Base-by-base conservation (phyloP, 2,329 filamentous ascomycete genomes). In the Hypoxylon sp. region DNA sequence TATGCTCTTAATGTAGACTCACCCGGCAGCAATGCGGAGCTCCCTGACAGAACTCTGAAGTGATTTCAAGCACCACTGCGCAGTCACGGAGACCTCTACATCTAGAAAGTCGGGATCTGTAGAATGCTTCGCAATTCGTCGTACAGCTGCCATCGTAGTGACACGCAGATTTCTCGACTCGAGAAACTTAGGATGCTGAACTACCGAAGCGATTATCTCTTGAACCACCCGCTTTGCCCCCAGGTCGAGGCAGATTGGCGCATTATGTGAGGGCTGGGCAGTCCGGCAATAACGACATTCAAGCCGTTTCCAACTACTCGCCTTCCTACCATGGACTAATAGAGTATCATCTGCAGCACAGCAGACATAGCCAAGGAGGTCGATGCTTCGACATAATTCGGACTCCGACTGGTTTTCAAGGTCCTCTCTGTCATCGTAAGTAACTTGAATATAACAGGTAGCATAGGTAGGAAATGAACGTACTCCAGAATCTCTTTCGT, bases 11-110 rank as follows among this genome's bases (percentile, higher is more conserved):
- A 48, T 15, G n/a, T n/a, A 65, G 59, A 77, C 81, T 75, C 83
- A 91, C 84, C 91, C 92, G 64, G 94, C 92, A 39, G 91, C 91
- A 73, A 98, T 88, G 32, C 95, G 90, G 29, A 98, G 82, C 77
- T 98, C 96, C 75, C 95, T 88, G 19, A 93, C 80, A 1, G 94
- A 97, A 79, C 94, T 97, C 70, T 91, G 90, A 42, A 98, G 82
- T 0, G 92, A 93, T 72, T 91, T 88, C 3, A 98, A 82, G 75
- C 93, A 94, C 88, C 93, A 95, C 74, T 94, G 90, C 0, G 93
- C 94, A 44, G 93, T 81, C 0, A 82, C 78, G 7, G 93, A 94
- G 1, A 81, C 83, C 65, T 90, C 87, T 2, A 98, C 81, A 70
- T 92, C 88, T 31, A 95, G 81, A 58, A 92, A 83, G 2, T 85